A percentile compares a stretch with the other conserved stretches of the same genome.
Conservation (phyloP, 2,329 filamentous ascomycete species). For the Rosellinia necatrix region DNA sequence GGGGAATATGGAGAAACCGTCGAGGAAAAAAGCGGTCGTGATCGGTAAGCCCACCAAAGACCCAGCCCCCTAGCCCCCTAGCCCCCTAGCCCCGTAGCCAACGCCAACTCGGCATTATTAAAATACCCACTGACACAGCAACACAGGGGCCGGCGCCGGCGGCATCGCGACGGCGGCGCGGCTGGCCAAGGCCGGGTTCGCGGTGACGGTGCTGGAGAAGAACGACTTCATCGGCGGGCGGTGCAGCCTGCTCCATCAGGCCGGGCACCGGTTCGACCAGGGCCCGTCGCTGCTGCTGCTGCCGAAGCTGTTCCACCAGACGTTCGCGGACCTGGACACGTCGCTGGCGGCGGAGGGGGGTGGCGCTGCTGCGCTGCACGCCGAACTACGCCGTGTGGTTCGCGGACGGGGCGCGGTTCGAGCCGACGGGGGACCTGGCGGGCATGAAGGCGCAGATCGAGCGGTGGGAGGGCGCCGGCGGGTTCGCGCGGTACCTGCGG, state of each 20-base stretch:
- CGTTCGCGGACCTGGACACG: constrained; percentile 71
- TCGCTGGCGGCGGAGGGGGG: constrained; percentile 67
- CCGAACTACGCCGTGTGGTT: constrained; percentile 80
- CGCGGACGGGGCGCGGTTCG: constrained; percentile 66
- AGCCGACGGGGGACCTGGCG: constrained; percentile 69
- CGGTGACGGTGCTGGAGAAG: constrained; percentile 79
- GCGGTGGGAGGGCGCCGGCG: constrained; percentile 72
- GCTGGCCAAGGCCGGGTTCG: constrained; percentile 70
- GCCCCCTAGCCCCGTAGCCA: too few relatives aligned
- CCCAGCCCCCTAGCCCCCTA: too few relatives aligned
- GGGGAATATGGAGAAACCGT: constrained; percentile 34
- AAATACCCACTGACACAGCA: constrained; percentile 20
- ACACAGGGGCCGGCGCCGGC: constrained; percentile 68
- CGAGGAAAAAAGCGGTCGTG: constrained; percentile 54
- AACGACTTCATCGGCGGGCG: constrained; percentile 74
- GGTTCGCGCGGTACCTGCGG: constrained; percentile 69
- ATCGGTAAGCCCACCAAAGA: constrained; percentile 48
- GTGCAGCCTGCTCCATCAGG: constrained; percentile 66
- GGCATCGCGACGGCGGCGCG: constrained; percentile 74
- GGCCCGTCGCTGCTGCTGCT: constrained; percentile 75
- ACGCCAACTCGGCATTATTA: too few relatives aligned
- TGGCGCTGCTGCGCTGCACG: constrained; percentile 71
- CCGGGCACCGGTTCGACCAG: constrained; percentile 74
- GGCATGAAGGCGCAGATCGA: constrained; percentile 74
- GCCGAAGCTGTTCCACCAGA: constrained; percentile 71